Base-by-base conservation (phyloP, 176 grass and related monocot species). In the Raddia guianensis region DNA sequence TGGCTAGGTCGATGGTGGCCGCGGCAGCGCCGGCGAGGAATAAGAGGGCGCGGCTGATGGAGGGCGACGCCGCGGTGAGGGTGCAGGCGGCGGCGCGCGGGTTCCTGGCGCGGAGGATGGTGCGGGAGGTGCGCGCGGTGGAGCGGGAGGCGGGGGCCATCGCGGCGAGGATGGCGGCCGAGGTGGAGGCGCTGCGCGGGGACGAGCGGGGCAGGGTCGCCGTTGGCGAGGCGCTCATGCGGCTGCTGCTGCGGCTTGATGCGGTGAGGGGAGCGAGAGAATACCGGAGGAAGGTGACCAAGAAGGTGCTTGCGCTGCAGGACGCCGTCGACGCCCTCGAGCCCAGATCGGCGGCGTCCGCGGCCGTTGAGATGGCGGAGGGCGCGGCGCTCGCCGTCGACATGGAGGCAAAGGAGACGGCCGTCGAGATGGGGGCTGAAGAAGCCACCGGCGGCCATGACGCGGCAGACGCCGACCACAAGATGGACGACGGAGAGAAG, bases 291-390 rank as follows among this genome's bases (percentile, higher is more conserved):
- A 80, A 66, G 83, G 94, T 97, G 63, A 77, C 87, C 49, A 86
- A 45, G 49, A 77, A 62, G 37, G 91, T 92, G 19, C 87, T 97
- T 42, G 70, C 77, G 50, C 79, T 97, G 6, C 94, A 97, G 75
- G 89, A 97, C 4, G 79, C 84, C 7, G 74, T 98, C 4, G 95
- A 94, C 63, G 82, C 89, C 5, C 67, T 97, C 0, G 68, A 84
- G 27, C 45, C 77, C 5, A 45, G 1, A 53, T 42, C 43, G 21
- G 49, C 70, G 13, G 37, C 37, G 37, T 1, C 37, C 37, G 37
- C 37, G 4, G 73, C 19, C 18, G 40, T 27, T 13, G 68, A 89
- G 86, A 40, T 67, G 4, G 49, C 53, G 0, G 32, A 66, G 61
- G 16, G 27, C 27, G 55, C 0, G 3, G 37, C 27, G 5, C 21